Evolutionary conservation across 805 yeast genomes (phyloP), one percentile per base, ranked within the genome.

Genomic region (Priceomyces melissophilus): DNA sequence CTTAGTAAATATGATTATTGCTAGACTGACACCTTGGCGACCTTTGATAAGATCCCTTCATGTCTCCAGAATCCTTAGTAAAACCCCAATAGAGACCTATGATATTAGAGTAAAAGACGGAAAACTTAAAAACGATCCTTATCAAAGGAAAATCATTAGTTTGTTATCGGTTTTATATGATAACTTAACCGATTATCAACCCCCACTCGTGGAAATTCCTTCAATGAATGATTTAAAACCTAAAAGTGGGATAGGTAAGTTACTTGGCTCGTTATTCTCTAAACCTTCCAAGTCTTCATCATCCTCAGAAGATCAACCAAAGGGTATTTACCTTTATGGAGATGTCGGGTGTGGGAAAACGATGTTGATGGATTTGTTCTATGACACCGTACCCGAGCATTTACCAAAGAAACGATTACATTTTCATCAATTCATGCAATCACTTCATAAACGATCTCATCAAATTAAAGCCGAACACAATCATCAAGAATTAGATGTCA

Each of bases 291-390:
- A 39, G 37, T 13, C 14, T 20, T 27, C 45, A 32, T 13, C 42
- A 7, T 49, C 33, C 27, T 38, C 49, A 28, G 46, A 47, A 7
- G 61, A 55, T 32, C 69, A 63, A 23, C 70, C 82, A 10, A 96
- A 76, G 49, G 99, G 99, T 3, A 84, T 93, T 6, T 93, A 93
- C 55, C 71, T 93, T 25, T 93, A 87, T 62, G 99, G 99, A 15
- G 98, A 93, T 61, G 99, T 93, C 32, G 99, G 99, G 2, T 90
- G 98, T 63, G 99, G 99, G 3, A 91, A 93, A 58, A 93, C 99
- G 6, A 91, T 93, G 97, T 70, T 93, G 45, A 91, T 93, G 98
- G 98, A 93, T 62, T 70, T 93, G 49, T 93, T 93, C 55, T 93
- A 90, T 63, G 70, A 78, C 14, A 87, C 96, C 0, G 76, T 91